Base-by-base conservation (phyloP, 345 rosid species). In the Camelina neglecta region DNA sequence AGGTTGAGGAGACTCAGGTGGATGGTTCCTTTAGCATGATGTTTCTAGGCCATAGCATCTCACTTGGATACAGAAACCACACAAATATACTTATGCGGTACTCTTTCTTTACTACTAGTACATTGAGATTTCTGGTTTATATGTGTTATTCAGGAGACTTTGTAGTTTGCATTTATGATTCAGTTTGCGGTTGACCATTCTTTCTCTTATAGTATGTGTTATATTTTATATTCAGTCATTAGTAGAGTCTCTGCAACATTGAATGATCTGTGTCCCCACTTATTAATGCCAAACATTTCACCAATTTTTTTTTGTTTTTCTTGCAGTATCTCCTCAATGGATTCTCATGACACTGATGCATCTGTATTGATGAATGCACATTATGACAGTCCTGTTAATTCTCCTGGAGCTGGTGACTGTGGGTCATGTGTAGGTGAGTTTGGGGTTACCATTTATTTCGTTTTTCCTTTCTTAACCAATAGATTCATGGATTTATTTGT, bases 351-450 rank as follows among this genome's bases (percentile, higher is more conserved):
- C 51, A 79, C 71, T 6, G 98, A 89, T 48, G 82, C 97, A 7
- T 87, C 99, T 5, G 92, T 95, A 78, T 78, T 95, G 80, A 76
- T 95, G 68, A 95, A 95, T 88, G 99, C 96, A 36, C 98, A 95
- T 85, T 95, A 83, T 81, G 99, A 95, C 69, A 83, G 98, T 73
- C 87, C 98, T 20, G 88, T 93, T 49, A 93, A 89, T 56, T 95
- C 99, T 10, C 96, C 96, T 7, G 99, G 99, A 74, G 99, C 99
- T 77, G 96, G 93, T 57, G 99, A 95, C 70, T 95, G 99, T 79
- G 99, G 85, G 66, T 88, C 99, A 60, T 92, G 99, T 75, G 98
- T 92, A 76, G 99, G 99, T 95, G 69, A 26, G 97, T 73, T 60
- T 60, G 7, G 6, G 10, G 6, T 4, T 73, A 13, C 47, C 20